Conservation (phyloP, 78 protist species). For the Guillardia theta region DNA sequence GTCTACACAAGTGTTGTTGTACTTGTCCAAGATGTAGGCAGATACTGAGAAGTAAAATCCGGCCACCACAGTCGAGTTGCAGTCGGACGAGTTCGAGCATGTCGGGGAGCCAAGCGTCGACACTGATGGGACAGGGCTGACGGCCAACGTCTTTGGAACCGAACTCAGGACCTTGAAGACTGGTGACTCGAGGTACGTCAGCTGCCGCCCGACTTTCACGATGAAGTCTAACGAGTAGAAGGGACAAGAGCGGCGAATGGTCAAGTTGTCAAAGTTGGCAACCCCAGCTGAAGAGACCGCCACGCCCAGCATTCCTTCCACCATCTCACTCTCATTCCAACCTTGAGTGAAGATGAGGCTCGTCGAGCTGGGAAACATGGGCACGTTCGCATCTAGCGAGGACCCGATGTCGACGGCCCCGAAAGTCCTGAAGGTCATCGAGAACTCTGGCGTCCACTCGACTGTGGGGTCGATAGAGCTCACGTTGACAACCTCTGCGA, state of each 20-base stretch:
- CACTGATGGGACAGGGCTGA: constrained; percentile 5
- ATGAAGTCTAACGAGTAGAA: background rate
- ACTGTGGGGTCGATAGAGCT: too few relatives aligned
- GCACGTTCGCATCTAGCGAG: background rate
- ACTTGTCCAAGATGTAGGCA: background rate
- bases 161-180: background rate
- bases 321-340: background rate
- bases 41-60: background rate
- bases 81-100: too few relatives aligned
- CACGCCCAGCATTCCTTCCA: background rate
- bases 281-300: background rate
- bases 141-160: background rate
- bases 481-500: too few relatives aligned
- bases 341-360: background rate
- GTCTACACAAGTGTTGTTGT: background rate
- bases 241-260: background rate
- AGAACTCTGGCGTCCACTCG: too few relatives aligned
- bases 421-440: too few relatives aligned
- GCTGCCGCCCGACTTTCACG: background rate
- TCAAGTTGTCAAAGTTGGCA: background rate
- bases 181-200: too few relatives aligned
- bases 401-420: background rate
- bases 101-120: too few relatives aligned
- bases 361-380: background rate
- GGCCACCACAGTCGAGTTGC: background rate